phyloP scores from a whole-genome alignment of 2,329 filamentous ascomycete species.

The Penicillium sp. region DNA sequence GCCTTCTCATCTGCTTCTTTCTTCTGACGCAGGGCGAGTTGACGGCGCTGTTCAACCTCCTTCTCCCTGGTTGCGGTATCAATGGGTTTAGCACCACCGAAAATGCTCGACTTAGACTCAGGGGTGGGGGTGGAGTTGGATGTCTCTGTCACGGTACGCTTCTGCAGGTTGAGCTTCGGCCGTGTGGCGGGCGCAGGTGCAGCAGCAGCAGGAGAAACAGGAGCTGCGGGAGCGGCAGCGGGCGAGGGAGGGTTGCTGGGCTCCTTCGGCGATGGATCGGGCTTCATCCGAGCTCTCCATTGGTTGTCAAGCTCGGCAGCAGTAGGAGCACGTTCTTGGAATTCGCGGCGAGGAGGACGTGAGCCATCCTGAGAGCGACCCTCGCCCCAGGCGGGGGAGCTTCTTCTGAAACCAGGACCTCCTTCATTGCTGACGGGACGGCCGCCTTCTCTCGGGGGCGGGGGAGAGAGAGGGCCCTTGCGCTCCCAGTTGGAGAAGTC shows the following conservation, averaged over 20 bases:
- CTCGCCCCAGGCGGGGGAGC: slow-evolving; percentile 77
- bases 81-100: slow-evolving; percentile 91
- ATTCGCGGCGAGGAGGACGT: slow-evolving; percentile 78
- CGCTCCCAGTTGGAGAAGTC: slow-evolving; percentile 94
- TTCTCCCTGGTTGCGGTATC: slow-evolving; percentile 89
- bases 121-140: slow-evolving; percentile 49
- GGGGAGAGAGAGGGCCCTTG: slow-evolving; percentile 84
- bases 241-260: slow-evolving; percentile 78
- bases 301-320: slow-evolving; percentile 92
- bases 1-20: slow-evolving; percentile 85
- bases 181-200: slow-evolving; percentile 65
- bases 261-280: slow-evolving; percentile 73
- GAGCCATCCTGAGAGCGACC: slow-evolving; percentile 74
- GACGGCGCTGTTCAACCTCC: slow-evolving; percentile 86
- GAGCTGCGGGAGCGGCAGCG: slow-evolving; percentile 53
- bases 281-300: slow-evolving; percentile 90
- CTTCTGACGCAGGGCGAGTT: slow-evolving; percentile 76
- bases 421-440: slow-evolving; percentile 64
- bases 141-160: slow-evolving; percentile 86
- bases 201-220: slow-evolving; percentile 62
- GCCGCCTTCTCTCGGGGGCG: slow-evolving; percentile 62
- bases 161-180: slow-evolving; percentile 84
- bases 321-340: slow-evolving; percentile 74
- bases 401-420: slow-evolving; percentile 62
- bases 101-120: slow-evolving; percentile 87